phyloP scores from a whole-genome alignment of 169 alveolate species.

The Plasmodium chabaudi region DNA sequence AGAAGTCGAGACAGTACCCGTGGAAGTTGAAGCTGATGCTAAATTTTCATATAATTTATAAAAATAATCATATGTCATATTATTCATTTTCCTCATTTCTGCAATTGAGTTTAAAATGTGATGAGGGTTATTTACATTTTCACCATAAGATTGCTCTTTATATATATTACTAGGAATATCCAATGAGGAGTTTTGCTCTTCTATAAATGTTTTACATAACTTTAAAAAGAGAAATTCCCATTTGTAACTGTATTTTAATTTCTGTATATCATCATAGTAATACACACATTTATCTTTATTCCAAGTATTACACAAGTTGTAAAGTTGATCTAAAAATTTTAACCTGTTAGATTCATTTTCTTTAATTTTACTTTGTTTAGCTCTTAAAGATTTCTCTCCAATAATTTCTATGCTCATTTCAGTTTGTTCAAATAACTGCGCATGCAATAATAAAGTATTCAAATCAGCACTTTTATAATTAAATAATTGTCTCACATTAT shows the following conservation, averaged over 20 bases:
- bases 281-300: conserved; percentile 15
- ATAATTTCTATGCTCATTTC: conserved; percentile 58
- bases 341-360: conserved; percentile 22
- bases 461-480: conserved; percentile 26
- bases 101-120: conserved; percentile 9
- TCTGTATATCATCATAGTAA: conserved; percentile 42
- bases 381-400: conserved; percentile 18
- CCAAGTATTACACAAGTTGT: conserved; percentile 7
- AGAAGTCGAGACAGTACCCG: too few relatives aligned
- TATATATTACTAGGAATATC: neutral
- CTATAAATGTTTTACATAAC: conserved; percentile 18
- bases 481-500: conserved; percentile 36
- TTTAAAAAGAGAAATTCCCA: conserved; percentile 68
- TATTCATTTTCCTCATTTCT: conserved; percentile 34
- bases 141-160: neutral
- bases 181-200: neutral
- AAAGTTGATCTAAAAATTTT: conserved; percentile 30
- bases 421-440: conserved; percentile 65
- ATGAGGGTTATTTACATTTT: neutral
- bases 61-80: conserved; percentile 55
- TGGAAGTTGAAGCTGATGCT: neutral
- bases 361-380: conserved; percentile 18
- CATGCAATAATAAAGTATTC: conserved; percentile 25
- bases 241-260: conserved; percentile 19
- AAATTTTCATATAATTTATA: conserved; percentile 49